phyloP scores from a whole-genome alignment of 106 monocot genomes.

The Dioscorea dumetorum region DNA sequence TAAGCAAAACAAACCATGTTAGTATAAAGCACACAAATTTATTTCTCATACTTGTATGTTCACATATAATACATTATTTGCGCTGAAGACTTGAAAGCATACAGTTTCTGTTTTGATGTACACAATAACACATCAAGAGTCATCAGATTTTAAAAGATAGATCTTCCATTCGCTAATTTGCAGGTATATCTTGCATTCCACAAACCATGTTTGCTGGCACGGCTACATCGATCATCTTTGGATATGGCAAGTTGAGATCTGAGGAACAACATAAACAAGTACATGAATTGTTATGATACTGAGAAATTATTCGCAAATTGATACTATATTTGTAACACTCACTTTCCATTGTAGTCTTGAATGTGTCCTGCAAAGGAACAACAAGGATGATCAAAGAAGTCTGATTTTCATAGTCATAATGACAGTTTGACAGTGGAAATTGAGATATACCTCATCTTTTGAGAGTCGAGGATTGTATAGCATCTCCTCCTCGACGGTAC shows the following conservation, averaged over 20 bases:
- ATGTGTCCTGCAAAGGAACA: constrained; percentile 52
- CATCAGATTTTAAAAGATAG: too few species aligned
- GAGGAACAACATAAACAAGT: not conserved
- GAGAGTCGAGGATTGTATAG: constrained; percentile 77
- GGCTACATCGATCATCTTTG: constrained; percentile 85
- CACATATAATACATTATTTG: too few species aligned
- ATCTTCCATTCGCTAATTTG: not conserved
- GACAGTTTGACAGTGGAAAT: not conserved
- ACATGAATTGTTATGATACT: not conserved
- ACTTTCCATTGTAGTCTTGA: constrained; percentile 84
- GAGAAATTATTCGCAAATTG: not conserved
- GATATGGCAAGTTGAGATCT: constrained; percentile 79
- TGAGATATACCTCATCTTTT: constrained; percentile 68
- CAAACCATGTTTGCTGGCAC: constrained; percentile 77
- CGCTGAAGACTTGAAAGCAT: too few species aligned
- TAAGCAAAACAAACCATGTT: too few species aligned
- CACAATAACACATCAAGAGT: too few species aligned
- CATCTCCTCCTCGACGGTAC: constrained; percentile 84
- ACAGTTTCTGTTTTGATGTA: too few species aligned
- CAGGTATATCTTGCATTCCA: constrained; percentile 51
- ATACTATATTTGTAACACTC: constrained; percentile 12
- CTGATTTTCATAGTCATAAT: not conserved
- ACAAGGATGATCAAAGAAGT: not conserved
- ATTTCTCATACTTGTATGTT: too few species aligned
- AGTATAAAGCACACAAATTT: too few species aligned